phyloP scores from a whole-genome alignment of 2,329 filamentous ascomycete species.

The Pseudocercospora cruenta region DNA sequence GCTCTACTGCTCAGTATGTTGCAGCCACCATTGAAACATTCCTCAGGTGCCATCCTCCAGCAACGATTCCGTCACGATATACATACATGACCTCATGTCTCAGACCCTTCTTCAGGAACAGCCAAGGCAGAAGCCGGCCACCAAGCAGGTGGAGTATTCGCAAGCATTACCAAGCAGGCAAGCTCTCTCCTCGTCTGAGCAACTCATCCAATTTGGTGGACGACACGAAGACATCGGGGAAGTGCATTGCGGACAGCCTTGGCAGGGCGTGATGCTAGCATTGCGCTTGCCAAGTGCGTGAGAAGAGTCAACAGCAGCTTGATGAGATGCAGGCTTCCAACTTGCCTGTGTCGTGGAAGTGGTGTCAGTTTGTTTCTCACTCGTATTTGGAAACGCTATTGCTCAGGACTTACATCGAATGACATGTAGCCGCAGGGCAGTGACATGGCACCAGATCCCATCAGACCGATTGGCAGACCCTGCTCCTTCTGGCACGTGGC shows the following conservation, averaged over 20 bases:
- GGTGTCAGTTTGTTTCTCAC: not conserved
- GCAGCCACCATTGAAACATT: not conserved
- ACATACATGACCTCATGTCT: not conserved
- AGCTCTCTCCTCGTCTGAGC: constrained; percentile 10
- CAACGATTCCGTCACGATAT: not conserved
- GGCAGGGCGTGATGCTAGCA: not conserved
- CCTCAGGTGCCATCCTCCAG: not conserved
- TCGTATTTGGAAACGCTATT: not conserved
- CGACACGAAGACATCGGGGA: not conserved
- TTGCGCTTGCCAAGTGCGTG: not conserved
- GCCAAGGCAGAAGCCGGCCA: constrained; percentile 16
- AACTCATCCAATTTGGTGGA: constrained; percentile 15
- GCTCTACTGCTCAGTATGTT: not conserved
- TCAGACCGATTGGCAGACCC: not conserved
- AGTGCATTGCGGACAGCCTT: not conserved
- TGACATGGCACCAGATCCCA: not conserved
- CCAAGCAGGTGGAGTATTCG: constrained; percentile 13
- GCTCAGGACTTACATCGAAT: not conserved
- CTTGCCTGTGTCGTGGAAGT: not conserved
- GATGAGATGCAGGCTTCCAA: not conserved
- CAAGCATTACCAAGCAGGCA: constrained; percentile 14
- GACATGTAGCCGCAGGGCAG: not conserved
- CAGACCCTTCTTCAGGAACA: not conserved
- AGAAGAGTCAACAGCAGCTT: not conserved
- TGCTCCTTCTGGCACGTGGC: not conserved